Evolutionary conservation across 345 rosid genomes (phyloP), one percentile per base, ranked within the genome.

Genomic region (Gossypium raimondii): DNA sequence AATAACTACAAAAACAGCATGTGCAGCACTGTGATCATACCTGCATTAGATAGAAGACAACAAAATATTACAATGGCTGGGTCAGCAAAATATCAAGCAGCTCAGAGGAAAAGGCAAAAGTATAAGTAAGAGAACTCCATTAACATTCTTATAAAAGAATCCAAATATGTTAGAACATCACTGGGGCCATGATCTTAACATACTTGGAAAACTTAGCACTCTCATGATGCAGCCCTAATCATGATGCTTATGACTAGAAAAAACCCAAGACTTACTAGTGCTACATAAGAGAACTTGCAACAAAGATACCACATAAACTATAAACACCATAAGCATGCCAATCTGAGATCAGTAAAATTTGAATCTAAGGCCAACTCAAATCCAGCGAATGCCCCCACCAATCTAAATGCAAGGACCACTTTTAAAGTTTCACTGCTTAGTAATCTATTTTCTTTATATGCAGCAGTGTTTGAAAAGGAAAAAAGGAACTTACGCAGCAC

Each of bases 21-120:
- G 99, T 61, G 86, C 84, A 64, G 85, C 75, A 76, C 99, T 92
- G 67, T 92, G 93, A 82, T 92, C 99, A 84, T 93, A 96, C 92
- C 99, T 96, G 92, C 70, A 84, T 73, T 14, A 72, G 75, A 73
- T 64, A 74, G 44, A 78, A 74, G 57, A 70, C 67, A 17, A 6
- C 38, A 44, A 67, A 52, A 63, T 1, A 38, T 52, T 18, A 74
- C 51, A 29, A 20, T 27, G n/a, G 63, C 29, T 41, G 12, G 51
- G 53, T 34, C 41, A 51, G 41, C 4, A 76, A 52, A 52, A 69
- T 12, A 16, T 18, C 25, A 9, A 9, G 70, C 11, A 38, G 25
- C 7, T 52, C 47, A 70, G 22, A 5, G 34, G 48, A 27, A 29
- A 72, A 66, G 74, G 66, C 14, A 51, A 20, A 22, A 27, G 45